phyloP scores from a whole-genome alignment of 1,139 yeast species.

The Waltiozyma solani region DNA sequence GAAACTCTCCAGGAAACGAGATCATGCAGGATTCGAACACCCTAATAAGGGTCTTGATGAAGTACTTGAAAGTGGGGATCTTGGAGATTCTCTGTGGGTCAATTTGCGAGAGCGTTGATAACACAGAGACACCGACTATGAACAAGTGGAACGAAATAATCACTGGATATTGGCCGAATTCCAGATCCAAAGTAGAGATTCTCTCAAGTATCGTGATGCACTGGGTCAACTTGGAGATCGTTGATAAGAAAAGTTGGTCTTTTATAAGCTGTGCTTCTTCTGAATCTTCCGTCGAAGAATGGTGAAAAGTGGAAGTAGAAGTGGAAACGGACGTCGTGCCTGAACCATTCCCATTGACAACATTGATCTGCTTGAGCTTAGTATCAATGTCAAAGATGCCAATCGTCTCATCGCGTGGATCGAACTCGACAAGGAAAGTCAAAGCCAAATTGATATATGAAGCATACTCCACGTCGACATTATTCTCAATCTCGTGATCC shows the following conservation, averaged over 20 bases:
- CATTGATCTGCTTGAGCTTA: too few species aligned
- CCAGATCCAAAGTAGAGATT: constrained; percentile 13
- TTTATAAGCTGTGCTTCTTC: too few species aligned
- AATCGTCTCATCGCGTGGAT: too few species aligned
- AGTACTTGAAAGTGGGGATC: constrained; percentile 16
- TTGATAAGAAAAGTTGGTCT: too few species aligned
- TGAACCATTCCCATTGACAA: too few species aligned
- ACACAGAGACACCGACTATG: constrained; percentile 15
- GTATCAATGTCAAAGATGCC: too few species aligned
- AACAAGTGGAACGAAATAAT: constrained; percentile 16
- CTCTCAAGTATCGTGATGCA: constrained; percentile 15
- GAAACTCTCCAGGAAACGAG: constrained; percentile 16
- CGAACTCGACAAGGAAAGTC: constrained; percentile 3
- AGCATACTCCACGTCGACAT: neutral
- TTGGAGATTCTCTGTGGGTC: constrained; percentile 10
- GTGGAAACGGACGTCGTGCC: too few species aligned
- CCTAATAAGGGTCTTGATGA: constrained; percentile 16
- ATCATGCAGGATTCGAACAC: constrained; percentile 17
- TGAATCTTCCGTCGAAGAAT: too few species aligned
- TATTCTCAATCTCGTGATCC: too few species aligned
- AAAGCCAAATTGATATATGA: constrained; percentile 6
- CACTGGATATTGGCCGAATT: constrained; percentile 17
- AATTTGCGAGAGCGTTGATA: constrained; percentile 14
- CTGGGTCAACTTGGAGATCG: constrained; percentile 7
- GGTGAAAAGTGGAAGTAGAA: too few species aligned